phyloP scores from a whole-genome alignment of 345 rosid species.

The Brassica napus region DNA sequence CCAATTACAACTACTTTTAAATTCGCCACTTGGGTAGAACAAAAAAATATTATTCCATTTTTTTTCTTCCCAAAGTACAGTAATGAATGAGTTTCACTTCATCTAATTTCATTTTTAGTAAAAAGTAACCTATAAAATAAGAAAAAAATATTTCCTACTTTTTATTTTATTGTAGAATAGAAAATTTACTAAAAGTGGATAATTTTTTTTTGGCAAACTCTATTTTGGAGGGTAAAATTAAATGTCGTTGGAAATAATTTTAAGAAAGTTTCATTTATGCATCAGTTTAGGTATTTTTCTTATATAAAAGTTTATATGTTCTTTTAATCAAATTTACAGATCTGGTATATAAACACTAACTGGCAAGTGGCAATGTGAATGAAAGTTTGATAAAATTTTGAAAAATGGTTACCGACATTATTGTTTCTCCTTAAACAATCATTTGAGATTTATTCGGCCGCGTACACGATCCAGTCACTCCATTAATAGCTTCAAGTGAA shows the following conservation, averaged over 20 bases:
- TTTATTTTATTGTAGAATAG: too few relatives aligned
- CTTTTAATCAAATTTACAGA: neutral
- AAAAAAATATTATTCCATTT: neutral
- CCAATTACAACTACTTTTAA: neutral
- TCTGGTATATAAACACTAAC: neutral
- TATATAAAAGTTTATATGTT: neutral
- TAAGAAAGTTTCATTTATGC: neutral
- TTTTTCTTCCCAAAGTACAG: neutral
- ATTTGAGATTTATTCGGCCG: neutral
- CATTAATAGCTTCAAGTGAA: slow-evolving; percentile 14
- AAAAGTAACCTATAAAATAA: too few relatives aligned
- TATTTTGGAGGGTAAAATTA: neutral
- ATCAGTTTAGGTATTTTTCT: neutral
- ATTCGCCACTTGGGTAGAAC: too few relatives aligned
- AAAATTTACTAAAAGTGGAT: neutral
- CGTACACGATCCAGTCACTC: neutral
- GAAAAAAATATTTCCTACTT: too few relatives aligned
- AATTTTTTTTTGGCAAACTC: neutral
- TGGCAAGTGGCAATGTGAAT: neutral
- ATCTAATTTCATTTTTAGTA: neutral
- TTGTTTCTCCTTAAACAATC: neutral
- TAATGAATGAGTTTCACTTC: neutral
- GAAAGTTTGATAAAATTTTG: neutral
- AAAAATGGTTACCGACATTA: neutral
- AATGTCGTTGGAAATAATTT: neutral